Evolutionary conservation across 2,329 filamentous ascomycete species (phyloP).

Genomic region (Paracorniculantispora psalliotae): DNA sequence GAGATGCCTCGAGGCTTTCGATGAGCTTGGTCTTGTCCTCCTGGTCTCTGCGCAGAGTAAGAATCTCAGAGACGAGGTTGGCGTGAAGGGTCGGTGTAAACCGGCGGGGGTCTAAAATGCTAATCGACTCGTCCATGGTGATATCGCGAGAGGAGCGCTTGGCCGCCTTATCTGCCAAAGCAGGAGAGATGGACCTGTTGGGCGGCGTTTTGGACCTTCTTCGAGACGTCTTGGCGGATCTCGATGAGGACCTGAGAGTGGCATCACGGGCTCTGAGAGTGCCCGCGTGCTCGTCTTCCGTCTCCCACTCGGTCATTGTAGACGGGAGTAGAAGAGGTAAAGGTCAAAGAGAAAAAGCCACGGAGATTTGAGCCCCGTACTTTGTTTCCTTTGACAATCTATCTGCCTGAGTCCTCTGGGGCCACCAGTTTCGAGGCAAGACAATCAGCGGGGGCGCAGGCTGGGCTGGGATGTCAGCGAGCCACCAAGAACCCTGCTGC

Average conservation of each 20-base stretch:
- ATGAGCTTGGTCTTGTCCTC: slow-evolving; percentile 86
- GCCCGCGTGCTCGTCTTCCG: slow-evolving; percentile 51
- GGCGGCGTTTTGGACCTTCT: slow-evolving; percentile 63
- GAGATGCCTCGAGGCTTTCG: slow-evolving; percentile 70
- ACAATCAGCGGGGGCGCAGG: slow-evolving; percentile 6
- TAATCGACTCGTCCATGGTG: slow-evolving; percentile 61
- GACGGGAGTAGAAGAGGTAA: background rate
- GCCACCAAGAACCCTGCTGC: slow-evolving; percentile 18
- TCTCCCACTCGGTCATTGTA: slow-evolving; percentile 57
- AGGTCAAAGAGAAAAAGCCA: background rate
- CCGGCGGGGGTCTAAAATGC: slow-evolving; percentile 77
- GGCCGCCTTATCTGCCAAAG: slow-evolving; percentile 37
- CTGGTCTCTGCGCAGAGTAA: slow-evolving; percentile 79
- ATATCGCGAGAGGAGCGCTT: slow-evolving; percentile 56
- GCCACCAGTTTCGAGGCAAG: slow-evolving; percentile 12
- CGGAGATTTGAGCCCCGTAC: background rate
- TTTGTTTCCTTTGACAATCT: background rate
- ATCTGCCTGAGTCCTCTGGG: background rate
- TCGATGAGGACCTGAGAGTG: slow-evolving; percentile 4
- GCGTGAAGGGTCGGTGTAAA: slow-evolving; percentile 96
- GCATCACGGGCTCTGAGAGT: slow-evolving; percentile 41
- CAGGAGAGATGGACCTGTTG: slow-evolving; percentile 37
- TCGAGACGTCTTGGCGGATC: slow-evolving; percentile 4
- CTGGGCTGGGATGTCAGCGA: background rate
- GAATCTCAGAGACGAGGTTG: slow-evolving; percentile 89